Base-by-base conservation (phyloP, 2,329 filamentous ascomycete species). In the Colletotrichum sp. region DNA sequence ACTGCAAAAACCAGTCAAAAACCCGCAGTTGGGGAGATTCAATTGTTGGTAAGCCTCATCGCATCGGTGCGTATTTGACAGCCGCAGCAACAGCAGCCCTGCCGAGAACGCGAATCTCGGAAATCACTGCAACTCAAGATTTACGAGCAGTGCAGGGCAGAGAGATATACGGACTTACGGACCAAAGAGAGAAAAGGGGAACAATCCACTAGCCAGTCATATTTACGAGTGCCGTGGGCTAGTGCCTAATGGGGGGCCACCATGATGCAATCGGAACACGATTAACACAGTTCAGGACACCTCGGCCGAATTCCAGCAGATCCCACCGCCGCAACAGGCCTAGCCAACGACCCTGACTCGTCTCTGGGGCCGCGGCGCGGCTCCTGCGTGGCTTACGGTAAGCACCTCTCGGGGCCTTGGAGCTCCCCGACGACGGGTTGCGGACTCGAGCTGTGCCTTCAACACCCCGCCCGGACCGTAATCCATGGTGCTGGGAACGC, bases 241-340 rank as follows among this genome's bases (percentile, higher is more conserved):
- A 36, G 2, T 52, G 44, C 44, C 57, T 19, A 25, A 55, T n/a
- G 12, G 19, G 25, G 67, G 60, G 25, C 44, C 39, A 59, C 32
- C 34, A 73, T 73, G 64, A 73, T 75, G 70, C 48, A 75, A 73
- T 68, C 34, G 44, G 64, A 19, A 64, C 63, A 59, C 12, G 30
- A n/a, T 48, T 16, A 15, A 64, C 63, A 59, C 36, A 8, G 27
- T 48, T n/a, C 34, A 55, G 55, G 25, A 28, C 25, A 25, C 25
- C 30, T 68, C 68, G 68, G 63, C 69, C 63, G 32, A 48, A 32
- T 36, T 48, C 6, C 19, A 8, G 27, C 25, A 9, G 3, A 8
- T 27, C 22, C 4, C 44, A 6, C 22, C 61, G 36, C 59, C 63
- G 44, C 28, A 64, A 75, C 28, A 16, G 57, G 73, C 34, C 15